Percentiles rank a stretch among this genome's conserved stretches.
Evolutionary conservation across 2,329 filamentous ascomycete species (phyloP).

Genomic region (Chrysoporthe austroafricana): DNA sequence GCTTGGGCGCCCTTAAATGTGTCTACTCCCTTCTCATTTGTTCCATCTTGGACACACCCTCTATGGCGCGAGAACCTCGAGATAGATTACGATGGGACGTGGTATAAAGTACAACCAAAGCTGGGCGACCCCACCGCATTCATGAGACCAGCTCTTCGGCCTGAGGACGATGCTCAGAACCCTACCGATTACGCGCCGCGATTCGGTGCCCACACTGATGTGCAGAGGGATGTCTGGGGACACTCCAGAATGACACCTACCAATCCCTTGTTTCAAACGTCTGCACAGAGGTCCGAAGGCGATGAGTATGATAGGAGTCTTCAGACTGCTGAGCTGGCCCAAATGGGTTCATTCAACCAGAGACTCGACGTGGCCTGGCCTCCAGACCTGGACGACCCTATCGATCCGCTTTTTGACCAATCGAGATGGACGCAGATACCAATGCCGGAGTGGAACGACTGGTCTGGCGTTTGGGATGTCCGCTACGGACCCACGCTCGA

Average conservation of each 20-base stretch:
- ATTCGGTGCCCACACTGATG: neutral
- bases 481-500: neutral
- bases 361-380: neutral
- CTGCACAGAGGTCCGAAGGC: neutral
- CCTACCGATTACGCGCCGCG: slow-evolving; percentile 10
- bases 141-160: neutral
- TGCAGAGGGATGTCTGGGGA: neutral
- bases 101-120: neutral
- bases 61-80: neutral
- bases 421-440: neutral
- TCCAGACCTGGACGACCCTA: neutral
- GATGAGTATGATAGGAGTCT: neutral
- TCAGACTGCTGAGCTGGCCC: slow-evolving; percentile 2
- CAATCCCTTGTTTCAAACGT: neutral
- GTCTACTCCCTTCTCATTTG: neutral
- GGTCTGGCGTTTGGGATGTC: slow-evolving; percentile 1
- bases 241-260: slow-evolving; percentile 7
- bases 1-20: neutral
- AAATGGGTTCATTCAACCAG: neutral
- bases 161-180: neutral
- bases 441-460: neutral
- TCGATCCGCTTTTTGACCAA: neutral
- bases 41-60: neutral
- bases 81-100: neutral
- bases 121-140: neutral